Percentiles rank a stretch among this genome's conserved stretches.
phyloP scores from a whole-genome alignment of 768 basidiomycete species.

The Rhodocollybia butyracea region DNA sequence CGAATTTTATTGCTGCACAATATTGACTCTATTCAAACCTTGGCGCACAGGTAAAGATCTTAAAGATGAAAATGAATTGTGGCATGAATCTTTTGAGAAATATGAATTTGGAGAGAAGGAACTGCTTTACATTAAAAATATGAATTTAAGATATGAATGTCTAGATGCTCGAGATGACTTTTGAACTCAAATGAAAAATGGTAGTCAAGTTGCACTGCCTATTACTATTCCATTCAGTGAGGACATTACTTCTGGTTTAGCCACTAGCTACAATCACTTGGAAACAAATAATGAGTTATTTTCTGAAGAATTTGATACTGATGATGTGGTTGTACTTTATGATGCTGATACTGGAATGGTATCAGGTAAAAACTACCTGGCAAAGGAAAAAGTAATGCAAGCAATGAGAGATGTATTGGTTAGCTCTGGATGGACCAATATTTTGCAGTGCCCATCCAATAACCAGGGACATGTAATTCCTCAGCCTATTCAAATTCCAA shows the following conservation, averaged over 20 bases:
- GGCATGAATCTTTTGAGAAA: constrained; percentile 20
- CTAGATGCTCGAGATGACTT: constrained; percentile 25
- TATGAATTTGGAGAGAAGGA: constrained; percentile 11
- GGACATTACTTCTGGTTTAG: not conserved
- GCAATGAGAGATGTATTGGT: constrained; percentile 2
- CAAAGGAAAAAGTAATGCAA: constrained; percentile 1
- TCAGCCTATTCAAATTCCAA: not conserved
- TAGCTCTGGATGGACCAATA: not conserved
- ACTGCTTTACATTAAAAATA: constrained; percentile 17
- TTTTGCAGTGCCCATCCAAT: not conserved
- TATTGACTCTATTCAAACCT: constrained; percentile 32
- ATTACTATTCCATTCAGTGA: not conserved
- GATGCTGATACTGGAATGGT: not conserved
- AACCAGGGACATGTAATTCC: not conserved
- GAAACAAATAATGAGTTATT: too few relatives aligned
- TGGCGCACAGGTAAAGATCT: constrained; percentile 27
- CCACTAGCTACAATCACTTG: not conserved
- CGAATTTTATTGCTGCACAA: constrained; percentile 28
- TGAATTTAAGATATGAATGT: constrained; percentile 25
- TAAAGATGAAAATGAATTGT: constrained; percentile 15
- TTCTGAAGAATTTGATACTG: constrained; percentile 4
- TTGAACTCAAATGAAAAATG: constrained; percentile 13
- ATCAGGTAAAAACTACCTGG: not conserved
- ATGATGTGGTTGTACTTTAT: not conserved
- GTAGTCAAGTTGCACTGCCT: not conserved